These are phyloP conservation scores for Neonectria hederae DNA, from an alignment of 2,329 filamentous ascomycete genomes.

Conservation along the genomic window DNA sequence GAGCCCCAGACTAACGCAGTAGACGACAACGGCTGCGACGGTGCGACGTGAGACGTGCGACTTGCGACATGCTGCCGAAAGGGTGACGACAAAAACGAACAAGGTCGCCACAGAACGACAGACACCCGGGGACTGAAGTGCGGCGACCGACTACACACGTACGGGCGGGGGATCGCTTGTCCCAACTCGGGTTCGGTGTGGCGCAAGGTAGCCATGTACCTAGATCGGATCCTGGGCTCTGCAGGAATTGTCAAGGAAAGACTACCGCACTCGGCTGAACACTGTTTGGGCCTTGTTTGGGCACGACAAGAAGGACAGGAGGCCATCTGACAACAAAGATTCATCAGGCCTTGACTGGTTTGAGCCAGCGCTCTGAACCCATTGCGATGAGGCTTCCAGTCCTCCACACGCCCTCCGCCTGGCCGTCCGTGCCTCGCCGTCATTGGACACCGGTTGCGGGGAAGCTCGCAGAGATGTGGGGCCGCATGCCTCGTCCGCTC, in stretches of 20 bases:
- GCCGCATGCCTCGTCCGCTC: conserved; percentile 32
- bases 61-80: conserved; percentile 6
- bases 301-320: background rate
- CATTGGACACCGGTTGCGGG: conserved; percentile 41
- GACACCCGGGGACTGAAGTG: background rate
- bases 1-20: background rate
- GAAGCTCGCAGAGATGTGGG: conserved; percentile 33
- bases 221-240: conserved; percentile 40
- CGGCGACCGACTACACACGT: background rate
- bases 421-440: conserved; percentile 8
- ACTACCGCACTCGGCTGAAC: conserved; percentile 16
- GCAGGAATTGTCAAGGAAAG: conserved; percentile 34
- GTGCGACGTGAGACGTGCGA: background rate
- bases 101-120: background rate
- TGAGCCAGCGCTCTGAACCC: background rate
- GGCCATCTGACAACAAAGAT: background rate
- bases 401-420: conserved; percentile 13
- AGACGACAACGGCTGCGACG: background rate
- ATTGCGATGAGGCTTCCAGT: conserved; percentile 5
- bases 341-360: conserved; percentile 4
- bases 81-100: conserved; percentile 8
- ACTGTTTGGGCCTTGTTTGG: background rate
- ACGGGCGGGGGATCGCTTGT: conserved; percentile 8
- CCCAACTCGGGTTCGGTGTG: conserved; percentile 28
- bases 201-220: conserved; percentile 26